Evolutionary conservation across 305 asterid genomes (phyloP).

Genomic region (Fraxinus velutina): DNA sequence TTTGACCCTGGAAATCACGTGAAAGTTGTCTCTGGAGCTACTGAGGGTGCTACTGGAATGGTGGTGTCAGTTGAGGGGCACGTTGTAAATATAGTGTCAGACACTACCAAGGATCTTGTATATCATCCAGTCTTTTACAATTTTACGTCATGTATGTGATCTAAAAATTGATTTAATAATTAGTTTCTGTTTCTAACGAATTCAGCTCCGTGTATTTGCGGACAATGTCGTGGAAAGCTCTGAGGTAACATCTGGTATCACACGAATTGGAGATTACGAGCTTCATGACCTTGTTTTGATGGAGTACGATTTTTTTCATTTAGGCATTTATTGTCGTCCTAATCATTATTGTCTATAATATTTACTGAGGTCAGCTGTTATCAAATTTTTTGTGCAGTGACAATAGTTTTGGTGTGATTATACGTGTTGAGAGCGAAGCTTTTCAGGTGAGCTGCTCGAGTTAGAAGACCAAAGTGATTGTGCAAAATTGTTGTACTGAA

Average conservation of each 20-base stretch:
- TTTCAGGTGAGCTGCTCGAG: conserved; percentile 56
- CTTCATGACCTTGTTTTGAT: conserved; percentile 94
- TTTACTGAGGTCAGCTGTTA: neutral
- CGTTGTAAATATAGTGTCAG: conserved; percentile 88
- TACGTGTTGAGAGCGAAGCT: conserved; percentile 96
- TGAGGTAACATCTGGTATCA: conserved; percentile 86
- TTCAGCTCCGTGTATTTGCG: conserved; percentile 82
- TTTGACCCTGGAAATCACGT: conserved; percentile 95
- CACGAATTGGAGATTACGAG: conserved; percentile 86
- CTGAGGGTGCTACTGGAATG: conserved; percentile 97
- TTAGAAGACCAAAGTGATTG: conserved; percentile 6
- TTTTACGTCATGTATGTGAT: neutral
- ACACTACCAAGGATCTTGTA: conserved; percentile 94
- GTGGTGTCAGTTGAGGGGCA: conserved; percentile 95
- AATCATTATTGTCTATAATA: neutral
- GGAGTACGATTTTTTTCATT: conserved; percentile 46
- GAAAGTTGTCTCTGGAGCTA: conserved; percentile 83
- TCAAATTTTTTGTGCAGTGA: conserved; percentile 55
- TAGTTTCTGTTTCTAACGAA: conserved; percentile 1
- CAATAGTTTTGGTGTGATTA: conserved; percentile 89
- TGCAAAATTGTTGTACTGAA: conserved; percentile 23
- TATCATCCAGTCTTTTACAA: conserved; percentile 14
- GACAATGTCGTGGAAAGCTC: conserved; percentile 94
- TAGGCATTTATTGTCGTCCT: neutral
- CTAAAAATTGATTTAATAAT: conserved; percentile 16